Percentiles rank a stretch among this genome's conserved stretches.
These are phyloP conservation scores for Boletus rubropictus DNA, from an alignment of 768 basidiomycete genomes.

Conservation along the genomic window DNA sequence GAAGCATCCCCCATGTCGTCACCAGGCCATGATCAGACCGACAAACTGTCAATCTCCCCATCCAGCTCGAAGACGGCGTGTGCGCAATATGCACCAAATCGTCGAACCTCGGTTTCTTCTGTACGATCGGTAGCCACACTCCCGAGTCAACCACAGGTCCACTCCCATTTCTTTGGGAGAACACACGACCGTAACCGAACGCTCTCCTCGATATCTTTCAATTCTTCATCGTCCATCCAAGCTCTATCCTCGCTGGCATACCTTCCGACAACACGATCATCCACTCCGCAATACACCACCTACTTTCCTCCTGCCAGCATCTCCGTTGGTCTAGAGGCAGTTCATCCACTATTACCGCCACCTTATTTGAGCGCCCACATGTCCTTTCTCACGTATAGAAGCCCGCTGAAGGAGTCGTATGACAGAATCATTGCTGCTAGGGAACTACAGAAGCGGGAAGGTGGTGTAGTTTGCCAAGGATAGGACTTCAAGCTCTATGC, in stretches of 20 bases:
- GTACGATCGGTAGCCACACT: constrained; percentile 55
- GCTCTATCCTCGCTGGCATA: constrained; percentile 54
- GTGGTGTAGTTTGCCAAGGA: background rate
- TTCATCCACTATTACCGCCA: constrained; percentile 66
- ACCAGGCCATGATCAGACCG: constrained; percentile 24
- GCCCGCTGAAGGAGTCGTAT: constrained; percentile 64
- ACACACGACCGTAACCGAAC: constrained; percentile 47
- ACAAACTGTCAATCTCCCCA: constrained; percentile 29
- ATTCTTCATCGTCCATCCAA: constrained; percentile 42
- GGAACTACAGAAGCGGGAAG: constrained; percentile 28
- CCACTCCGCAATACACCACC: constrained; percentile 43
- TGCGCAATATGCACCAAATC: constrained; percentile 32
- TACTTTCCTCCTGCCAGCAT: constrained; percentile 64
- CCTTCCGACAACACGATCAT: constrained; percentile 38
- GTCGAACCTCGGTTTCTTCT: constrained; percentile 55
- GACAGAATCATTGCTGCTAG: constrained; percentile 62
- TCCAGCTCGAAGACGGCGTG: constrained; percentile 35
- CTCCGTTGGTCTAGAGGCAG: constrained; percentile 48
- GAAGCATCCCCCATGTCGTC: constrained; percentile 43
- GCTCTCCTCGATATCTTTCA: constrained; percentile 50
- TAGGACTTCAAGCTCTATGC: background rate
- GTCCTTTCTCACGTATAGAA: constrained; percentile 58
- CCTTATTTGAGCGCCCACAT: constrained; percentile 69
- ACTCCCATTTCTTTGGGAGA: constrained; percentile 29
- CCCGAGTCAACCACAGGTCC: constrained; percentile 36